phyloP scores from a whole-genome alignment of 192 early-diverging fungal genomes.

The Radiomyces spectabilis region DNA sequence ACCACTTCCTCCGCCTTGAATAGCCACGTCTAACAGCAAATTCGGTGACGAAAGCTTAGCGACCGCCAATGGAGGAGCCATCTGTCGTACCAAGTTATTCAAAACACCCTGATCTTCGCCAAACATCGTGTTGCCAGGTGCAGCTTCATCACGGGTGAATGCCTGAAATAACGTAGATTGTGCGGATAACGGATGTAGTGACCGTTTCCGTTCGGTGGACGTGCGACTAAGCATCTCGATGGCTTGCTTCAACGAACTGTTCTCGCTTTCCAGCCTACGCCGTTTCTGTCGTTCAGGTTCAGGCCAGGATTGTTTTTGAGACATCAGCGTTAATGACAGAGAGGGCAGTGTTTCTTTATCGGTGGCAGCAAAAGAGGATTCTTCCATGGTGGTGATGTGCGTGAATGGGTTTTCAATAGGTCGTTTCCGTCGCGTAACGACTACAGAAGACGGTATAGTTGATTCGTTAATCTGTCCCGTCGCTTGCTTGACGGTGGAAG shows the following conservation, averaged over 20 bases:
- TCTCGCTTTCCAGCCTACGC: too few species aligned
- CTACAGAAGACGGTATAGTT: not conserved
- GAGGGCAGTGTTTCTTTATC: not conserved
- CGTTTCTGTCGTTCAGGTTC: too few species aligned
- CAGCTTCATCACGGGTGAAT: conserved; percentile 10
- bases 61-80: conserved; percentile 16
- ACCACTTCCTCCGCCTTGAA: too few species aligned
- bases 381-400: conserved; percentile 22
- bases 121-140: conserved; percentile 14
- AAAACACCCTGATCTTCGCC: conserved; percentile 7
- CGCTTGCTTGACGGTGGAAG: too few species aligned
- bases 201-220: too few species aligned
- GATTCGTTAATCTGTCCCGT: too few species aligned
- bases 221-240: too few species aligned
- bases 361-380: conserved; percentile 13
- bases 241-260: too few species aligned
- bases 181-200: too few species aligned
- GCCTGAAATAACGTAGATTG: too few species aligned
- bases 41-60: conserved; percentile 24
- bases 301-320: too few species aligned
- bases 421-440: conserved; percentile 14
- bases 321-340: not conserved
- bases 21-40: conserved; percentile 13
- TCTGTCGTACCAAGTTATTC: conserved; percentile 7
- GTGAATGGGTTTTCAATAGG: conserved; percentile 23